Evolutionary conservation across 1,284 basidiomycete species (phyloP), one percentile per base, ranked within the genome.

Genomic region (Apiotrichum brassicae): DNA sequence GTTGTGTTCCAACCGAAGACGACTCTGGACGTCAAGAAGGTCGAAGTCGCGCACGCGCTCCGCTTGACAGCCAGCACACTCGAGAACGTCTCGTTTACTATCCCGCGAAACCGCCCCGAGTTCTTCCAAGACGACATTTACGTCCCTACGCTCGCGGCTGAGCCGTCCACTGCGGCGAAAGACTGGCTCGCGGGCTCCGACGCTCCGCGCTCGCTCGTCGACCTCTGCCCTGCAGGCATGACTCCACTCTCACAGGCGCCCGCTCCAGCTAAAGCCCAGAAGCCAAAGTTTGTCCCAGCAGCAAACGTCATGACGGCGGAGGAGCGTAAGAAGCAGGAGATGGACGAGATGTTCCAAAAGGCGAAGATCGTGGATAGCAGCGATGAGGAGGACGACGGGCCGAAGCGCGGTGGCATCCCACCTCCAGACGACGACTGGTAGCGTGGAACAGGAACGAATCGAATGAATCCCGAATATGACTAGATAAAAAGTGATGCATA

Each of bases 41-140:
- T 77, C 18, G 75, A 78, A 53, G 64, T 78, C n/a, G 62, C 61
- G 4, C 63, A 57, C 18, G 65, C 63, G 7, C 58, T 73, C 25
- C 57, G 76, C 23, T 52, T 78, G 46, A 75, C 75, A 0, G 58
- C 65, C 12, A 65, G 62, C 42, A 68, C 66, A 11, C 53, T 77
- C 24, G 72, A 77, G 49, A 63, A 68, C 35, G 74, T 77, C n/a
- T 55, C 64, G 2, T 77, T 76, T 51, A 68, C 59, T 6, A 69
- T 78, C 2, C 74, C 76, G 7, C 59, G 76, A 14, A 74, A 74
- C 37, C 68, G 71, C 58, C 64, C 65, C 14, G 73, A 76, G 22
- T 76, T 70, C 64, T 77, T 77, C 67, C 77, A 78, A 58, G 72
- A 78, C 58, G 77, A 78, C 56, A 73, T 78, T 26, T 78, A 69